Percentiles rank a stretch among this genome's conserved stretches.
Evolutionary conservation across 257 asterid genomes (phyloP).

Genomic region (Solanum verrucosum): DNA sequence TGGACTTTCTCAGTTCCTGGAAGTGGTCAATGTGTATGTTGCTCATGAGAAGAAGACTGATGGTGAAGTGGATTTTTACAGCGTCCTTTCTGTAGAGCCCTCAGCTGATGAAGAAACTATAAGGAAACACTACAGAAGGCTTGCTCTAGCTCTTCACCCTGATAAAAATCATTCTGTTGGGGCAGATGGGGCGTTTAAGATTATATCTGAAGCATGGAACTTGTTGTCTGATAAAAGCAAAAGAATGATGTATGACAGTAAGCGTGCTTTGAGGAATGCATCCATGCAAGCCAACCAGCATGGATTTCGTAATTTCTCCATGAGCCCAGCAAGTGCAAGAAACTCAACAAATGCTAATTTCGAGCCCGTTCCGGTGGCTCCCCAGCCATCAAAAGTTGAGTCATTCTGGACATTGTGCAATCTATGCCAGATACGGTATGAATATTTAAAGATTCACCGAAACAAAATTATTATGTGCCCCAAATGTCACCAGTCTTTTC

Average conservation of each 20-base stretch:
- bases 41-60: conserved; percentile 36
- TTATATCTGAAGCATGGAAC: conserved; percentile 50
- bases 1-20: conserved; percentile 54
- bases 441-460: conserved; percentile 21
- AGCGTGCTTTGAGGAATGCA: conserved; percentile 6
- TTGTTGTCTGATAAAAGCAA: conserved; percentile 39
- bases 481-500: conserved; percentile 36
- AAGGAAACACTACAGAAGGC: conserved; percentile 29
- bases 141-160: conserved; percentile 62
- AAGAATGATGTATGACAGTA: conserved; percentile 29
- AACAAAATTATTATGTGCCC: conserved; percentile 38
- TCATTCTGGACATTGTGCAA: conserved; percentile 62
- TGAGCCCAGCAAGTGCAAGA: conserved; percentile 12
- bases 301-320: not conserved
- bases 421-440: conserved; percentile 23
- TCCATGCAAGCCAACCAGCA: conserved; percentile 1
- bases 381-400: conserved; percentile 4
- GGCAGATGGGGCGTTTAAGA: conserved; percentile 65
- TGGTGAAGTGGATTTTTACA: conserved; percentile 49
- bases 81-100: conserved; percentile 45
- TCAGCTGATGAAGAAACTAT: conserved; percentile 26
- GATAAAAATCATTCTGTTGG: conserved; percentile 58
- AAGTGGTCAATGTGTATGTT: conserved; percentile 25
- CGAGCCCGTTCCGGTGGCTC: conserved; percentile 7
- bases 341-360: not conserved